Evolutionary conservation across 768 basidiomycete species (phyloP), one percentile per base, ranked within the genome.

Genomic region (Sporobolomyces pararoseus): DNA sequence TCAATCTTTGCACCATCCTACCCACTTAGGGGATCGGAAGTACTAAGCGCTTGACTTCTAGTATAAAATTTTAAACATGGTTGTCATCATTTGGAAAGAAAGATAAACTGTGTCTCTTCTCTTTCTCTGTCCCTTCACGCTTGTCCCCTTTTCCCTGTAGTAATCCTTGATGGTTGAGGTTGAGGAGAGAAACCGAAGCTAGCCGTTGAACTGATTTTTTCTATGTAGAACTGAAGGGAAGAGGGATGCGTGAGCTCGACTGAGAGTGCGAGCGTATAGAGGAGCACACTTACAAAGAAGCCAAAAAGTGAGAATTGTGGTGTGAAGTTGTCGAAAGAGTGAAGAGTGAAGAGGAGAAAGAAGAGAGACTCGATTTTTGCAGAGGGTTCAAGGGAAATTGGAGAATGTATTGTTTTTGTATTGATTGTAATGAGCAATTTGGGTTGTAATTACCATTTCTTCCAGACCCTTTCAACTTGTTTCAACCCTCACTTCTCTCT

Each of bases 1-100:
- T 69, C 68, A 63, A 64, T 70, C 68, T 53, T 42, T 17, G 63
- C 63, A 23, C 44, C 49, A 42, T 52, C 58, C 68, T 70, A 70
- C 63, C 68, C 46, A 65, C 68, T 13, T 49, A 65, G 68, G 46
- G 68, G 63, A 70, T 70, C 63, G 58, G 58, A 29, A 21, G 32
- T 52, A 32, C 68, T 70, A 52, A 37, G 68, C 42, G 68, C 68
- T 70, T 70, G 68, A 70, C 68, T 70, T 61, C 68, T 70, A 70
- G 68, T 70, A 54, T 61, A 65, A 37, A 52, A 60, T 23, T 53
- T 35, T 59, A 42, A 57, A 63, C 55, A n/a, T n/a, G 49, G 47
- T 64, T 70, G 35, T 70, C 68, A 70, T 70, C 68, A 37, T 63
- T 6, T 51, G 39, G 7, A 34, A 25, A 17, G 17, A 42, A 42